Evolutionary conservation across 2,329 filamentous ascomycete species (phyloP), one percentile per base, ranked within the genome.

Genomic region (Fusarium algeriense): DNA sequence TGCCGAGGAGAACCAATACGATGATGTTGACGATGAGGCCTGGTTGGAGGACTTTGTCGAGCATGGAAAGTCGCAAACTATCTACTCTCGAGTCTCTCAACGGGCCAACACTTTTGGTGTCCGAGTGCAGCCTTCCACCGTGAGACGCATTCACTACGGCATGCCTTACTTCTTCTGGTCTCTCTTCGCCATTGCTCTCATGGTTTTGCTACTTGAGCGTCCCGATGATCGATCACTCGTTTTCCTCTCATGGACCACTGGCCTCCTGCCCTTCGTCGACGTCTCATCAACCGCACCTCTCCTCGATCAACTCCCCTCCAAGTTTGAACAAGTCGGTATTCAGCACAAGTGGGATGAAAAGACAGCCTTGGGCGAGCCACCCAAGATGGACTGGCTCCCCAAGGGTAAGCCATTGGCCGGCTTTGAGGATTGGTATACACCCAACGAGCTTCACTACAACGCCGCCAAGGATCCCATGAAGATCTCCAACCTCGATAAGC

Each of bases 391-490:
- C 23, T 79, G 77, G 77, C 61, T 79, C 2, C 76, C 77, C 19
- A 60, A 68, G 34, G 69, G 66, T 0, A 50, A 61, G n/a, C 46
- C 76, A 5, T 52, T 75, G 10, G 71, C 63, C 3, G 77, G 77
- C 1, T 79, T 79, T 8, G 71, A 75, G 50, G 77, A 79, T 35
- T 79, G 77, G 77, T 76, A 78, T n/a, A 48, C 28, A 5, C 14
- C 69, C 4, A 52, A 72, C 7, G 49, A 53, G 49, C 64, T 75
- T 9, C 80, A 81, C 59, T 85, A 85, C 59, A 78, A 73, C 44
- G 77, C 82, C 8, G 68, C 70, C 2, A 64, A 75, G 6, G 83
- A 85, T 43, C 83, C 83, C 2, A 63, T 83, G 44, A 82, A 80
- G 56, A 78, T 83, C 28, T 79, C 80, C 1, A 84, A 85, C 48